These are phyloP conservation scores for Ogataea saltuana DNA, from an alignment of 805 yeast genomes.

Conservation along the genomic window DNA sequence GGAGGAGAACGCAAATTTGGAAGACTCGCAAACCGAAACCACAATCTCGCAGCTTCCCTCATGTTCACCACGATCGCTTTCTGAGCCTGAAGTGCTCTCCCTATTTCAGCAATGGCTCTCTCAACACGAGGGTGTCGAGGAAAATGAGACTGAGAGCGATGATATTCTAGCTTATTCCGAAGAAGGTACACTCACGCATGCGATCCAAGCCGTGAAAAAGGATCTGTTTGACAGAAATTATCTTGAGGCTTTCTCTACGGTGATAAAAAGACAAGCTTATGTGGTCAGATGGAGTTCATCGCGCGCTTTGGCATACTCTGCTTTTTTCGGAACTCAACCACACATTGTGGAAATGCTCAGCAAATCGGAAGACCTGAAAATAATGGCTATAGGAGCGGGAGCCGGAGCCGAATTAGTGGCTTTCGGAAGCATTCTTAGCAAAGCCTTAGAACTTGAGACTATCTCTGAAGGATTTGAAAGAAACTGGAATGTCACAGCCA, in stretches of 20 bases:
- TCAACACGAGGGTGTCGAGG: conserved; percentile 18
- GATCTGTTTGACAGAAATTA: conserved; percentile 72
- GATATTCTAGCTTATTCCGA: no score
- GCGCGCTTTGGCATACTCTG: conserved; percentile 70
- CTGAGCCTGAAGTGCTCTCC: conserved; percentile 39
- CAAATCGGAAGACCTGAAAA: conserved; percentile 29
- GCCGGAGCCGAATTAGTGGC: conserved; percentile 82
- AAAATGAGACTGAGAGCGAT: conserved; percentile 28
- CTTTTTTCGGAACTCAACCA: conserved; percentile 57
- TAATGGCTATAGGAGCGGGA: conserved; percentile 82
- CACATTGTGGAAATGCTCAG: conserved; percentile 42
- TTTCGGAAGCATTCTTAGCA: conserved; percentile 56
- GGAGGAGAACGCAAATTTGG: conserved; percentile 15
- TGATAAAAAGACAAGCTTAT: conserved; percentile 69
- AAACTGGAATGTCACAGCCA: conserved; percentile 45
- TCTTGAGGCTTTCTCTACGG: conserved; percentile 62
- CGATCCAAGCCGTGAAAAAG: conserved; percentile 70
- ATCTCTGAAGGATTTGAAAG: conserved; percentile 7
- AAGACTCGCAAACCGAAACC: conserved; percentile 18
- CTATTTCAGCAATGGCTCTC: conserved; percentile 32
- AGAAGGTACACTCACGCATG: conserved; percentile 36
- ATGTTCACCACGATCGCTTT: conserved; percentile 26
- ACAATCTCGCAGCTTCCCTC: conserved; percentile 10
- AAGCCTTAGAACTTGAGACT: conserved; percentile 23
- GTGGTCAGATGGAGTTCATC: conserved; percentile 87